Evolutionary conservation across 2,329 filamentous ascomycete genomes (phyloP).

Genomic region (Paramyrothecium sp.): DNA sequence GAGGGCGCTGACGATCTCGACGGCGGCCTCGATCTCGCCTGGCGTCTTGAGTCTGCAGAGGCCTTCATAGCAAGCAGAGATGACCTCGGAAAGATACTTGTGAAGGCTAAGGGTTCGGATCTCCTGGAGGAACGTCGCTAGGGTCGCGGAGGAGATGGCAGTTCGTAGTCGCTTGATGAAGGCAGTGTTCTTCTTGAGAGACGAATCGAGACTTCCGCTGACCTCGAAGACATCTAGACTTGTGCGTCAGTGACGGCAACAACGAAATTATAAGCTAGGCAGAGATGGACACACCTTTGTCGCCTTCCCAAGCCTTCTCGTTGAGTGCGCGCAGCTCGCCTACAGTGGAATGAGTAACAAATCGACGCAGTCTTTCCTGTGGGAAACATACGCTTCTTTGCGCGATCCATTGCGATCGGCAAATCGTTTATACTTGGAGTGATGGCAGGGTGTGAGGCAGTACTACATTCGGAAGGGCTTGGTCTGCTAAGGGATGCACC

Average conservation of each 20-base stretch:
- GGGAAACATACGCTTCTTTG: conserved; percentile 56
- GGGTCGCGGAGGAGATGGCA: conserved; percentile 75
- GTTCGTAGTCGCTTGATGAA: conserved; percentile 97
- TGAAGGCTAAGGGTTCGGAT: conserved; percentile 87
- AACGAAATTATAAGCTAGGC: no score
- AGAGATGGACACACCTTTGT: conserved; percentile 61
- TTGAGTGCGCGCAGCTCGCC: conserved; percentile 91
- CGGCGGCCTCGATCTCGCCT: conserved; percentile 86
- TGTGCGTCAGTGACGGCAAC: no score
- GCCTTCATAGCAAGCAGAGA: conserved; percentile 92
- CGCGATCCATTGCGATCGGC: conserved; percentile 59
- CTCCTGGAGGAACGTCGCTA: conserved; percentile 83
- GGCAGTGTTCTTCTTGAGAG: conserved; percentile 95
- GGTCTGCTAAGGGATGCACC: conserved; percentile 41
- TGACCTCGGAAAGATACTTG: conserved; percentile 96
- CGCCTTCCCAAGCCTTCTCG: conserved; percentile 82
- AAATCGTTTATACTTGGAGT: conserved; percentile 22
- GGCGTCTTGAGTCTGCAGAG: conserved; percentile 88
- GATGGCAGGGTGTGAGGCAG: conserved; percentile 19
- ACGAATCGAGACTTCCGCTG: conserved; percentile 82
- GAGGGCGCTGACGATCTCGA: conserved; percentile 91
- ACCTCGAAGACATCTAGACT: conserved; percentile 72
- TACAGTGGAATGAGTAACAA: conserved; percentile 34
- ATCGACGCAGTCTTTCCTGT: not conserved
- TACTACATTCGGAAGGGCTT: conserved; percentile 45